Base-by-base conservation (phyloP, 305 asterid genomes). In the Fraxinus platypoda region DNA sequence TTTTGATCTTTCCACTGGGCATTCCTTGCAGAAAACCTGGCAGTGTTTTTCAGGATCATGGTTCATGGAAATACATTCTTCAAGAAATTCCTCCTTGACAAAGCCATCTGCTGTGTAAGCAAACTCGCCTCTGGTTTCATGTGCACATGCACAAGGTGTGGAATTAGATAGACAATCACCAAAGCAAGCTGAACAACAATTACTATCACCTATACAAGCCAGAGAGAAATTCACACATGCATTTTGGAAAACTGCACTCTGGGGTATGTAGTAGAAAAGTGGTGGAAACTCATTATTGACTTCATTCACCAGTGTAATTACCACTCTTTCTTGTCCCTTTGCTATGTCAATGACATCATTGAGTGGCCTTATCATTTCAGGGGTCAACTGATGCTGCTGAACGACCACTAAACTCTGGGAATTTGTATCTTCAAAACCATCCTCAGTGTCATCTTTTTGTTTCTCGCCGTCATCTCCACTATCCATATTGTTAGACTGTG, bases 1-100 rank as follows among this genome's bases (percentile, higher is more conserved):
- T 85, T 88, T 93, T 6, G 90, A 86, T 85, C 90, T 90, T 84
- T 92, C 96, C 35, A 88, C 76, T 64, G 94, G 95, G 79, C 97
- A 93, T 81, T 86, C 89, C 87, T 91, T 86, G 80, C 97, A 93
- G 89, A 88, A 93, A 80, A 85, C 82, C 84, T 88, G 93, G 78
- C 79, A 15, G 13, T 86, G 91, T 80, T 89, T 90, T 83, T 87
- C 88, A 33, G 92, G 93, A 77, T 93, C 92, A 52, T 83, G 90
- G 72, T 85, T 90, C 92, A 87, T 84, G 80, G 95, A 90, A 80
- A 92, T 87, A 86, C 90, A 86, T 80, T 86, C 89, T 33, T 87
- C 83, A 38, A 93, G 91, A 86, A 91, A 75, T 59, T 84, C 90
- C 82, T 91, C 97, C 80, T 82, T 91, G 52, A 93, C 85, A 80